Conservation (phyloP, 2,329 filamentous ascomycete species). For the Fusarium albosuccineum region DNA sequence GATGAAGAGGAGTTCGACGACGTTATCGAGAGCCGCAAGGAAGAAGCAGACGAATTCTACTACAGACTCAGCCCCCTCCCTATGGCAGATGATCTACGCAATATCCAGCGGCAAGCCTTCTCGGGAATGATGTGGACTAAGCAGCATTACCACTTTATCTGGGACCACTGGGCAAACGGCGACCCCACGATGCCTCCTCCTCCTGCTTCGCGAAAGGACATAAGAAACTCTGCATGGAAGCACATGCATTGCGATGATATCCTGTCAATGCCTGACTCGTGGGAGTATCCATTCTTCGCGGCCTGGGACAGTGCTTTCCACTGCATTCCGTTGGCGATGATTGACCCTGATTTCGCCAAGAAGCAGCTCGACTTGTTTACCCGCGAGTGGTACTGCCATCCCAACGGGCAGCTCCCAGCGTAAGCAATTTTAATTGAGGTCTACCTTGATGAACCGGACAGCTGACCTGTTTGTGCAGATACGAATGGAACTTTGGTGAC, state of each 20-base stretch:
- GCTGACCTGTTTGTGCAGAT: conserved; percentile 55
- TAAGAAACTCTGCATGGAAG: conserved; percentile 92
- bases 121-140: conserved; percentile 99
- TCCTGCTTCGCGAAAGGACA: conserved; percentile 80
- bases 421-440: conserved; percentile 57
- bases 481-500: conserved; percentile 98
- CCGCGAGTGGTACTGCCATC: conserved; percentile 98
- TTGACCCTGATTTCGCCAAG: conserved; percentile 97
- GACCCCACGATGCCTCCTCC: conserved; percentile 91
- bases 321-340: conserved; percentile 95
- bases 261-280: conserved; percentile 96
- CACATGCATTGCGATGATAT: conserved; percentile 97
- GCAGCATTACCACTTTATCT: conserved; percentile 96
- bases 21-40: conserved; percentile 84
- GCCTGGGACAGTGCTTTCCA: conserved; percentile 98
- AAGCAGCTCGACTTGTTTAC: conserved; percentile 97
- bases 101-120: conserved; percentile 94
- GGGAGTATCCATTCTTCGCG: conserved; percentile 98
- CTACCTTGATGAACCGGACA: not conserved
- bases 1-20: conserved; percentile 96
- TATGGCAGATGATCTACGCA: conserved; percentile 92
- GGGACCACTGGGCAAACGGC: conserved; percentile 97
- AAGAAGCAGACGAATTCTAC: conserved; percentile 98
- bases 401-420: conserved; percentile 93
- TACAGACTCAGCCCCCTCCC: conserved; percentile 92